Evolutionary conservation across 306 rosid genomes (phyloP), one percentile per base, ranked within the genome.

Genomic region (Glycyrrhiza uralensis): DNA sequence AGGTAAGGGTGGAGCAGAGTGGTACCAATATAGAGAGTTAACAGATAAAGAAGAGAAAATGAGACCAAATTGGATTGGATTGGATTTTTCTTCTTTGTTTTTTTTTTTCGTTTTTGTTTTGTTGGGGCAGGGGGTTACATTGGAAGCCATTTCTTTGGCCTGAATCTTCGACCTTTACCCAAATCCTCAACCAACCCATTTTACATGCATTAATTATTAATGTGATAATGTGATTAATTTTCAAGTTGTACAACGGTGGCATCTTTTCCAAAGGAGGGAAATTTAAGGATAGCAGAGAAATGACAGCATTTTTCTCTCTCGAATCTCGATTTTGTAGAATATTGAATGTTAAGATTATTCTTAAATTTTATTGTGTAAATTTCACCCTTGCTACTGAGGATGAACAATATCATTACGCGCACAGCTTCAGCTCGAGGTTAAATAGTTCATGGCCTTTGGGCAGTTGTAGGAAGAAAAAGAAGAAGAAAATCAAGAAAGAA

Each of bases 31-130:
- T 28, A 74, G 85, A 35, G 96, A 93, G 12, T 73, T 91, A 77
- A 89, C 89, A 2, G 97, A 93, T 22, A 84, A 81, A 75, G 96
- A 91, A 72, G 87, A 78, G 72, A 91, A 91, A 85, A 65, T 20
- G 18, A 87, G 97, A 75, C 98, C 98, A 39, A 91, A 85, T 60
- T 91, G 97, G 94, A 78, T 89, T 87, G n/a, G n/a, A n/a, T 44
- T 93, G 89, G 87, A 69, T 46, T 60, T 15, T 13, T 79, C 4
- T 54, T 60, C n/a, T 17, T 7, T n/a, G 6, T 10, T 41, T 41
- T 57, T 14, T 3, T 4, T 12, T 13, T 12, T 6, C 1, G n/a
- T n/a, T 6, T 38, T 29, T 9, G 0, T 63, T 44, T 10, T 2
- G 1, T n/a, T n/a, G 7, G 6, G 26, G 3, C 12, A 20, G 17